A percentile compares a stretch with the other conserved stretches of the same genome.
These are phyloP conservation scores for Aureoboletus auriporus DNA, from an alignment of 768 basidiomycete genomes.

Conservation along the genomic window DNA sequence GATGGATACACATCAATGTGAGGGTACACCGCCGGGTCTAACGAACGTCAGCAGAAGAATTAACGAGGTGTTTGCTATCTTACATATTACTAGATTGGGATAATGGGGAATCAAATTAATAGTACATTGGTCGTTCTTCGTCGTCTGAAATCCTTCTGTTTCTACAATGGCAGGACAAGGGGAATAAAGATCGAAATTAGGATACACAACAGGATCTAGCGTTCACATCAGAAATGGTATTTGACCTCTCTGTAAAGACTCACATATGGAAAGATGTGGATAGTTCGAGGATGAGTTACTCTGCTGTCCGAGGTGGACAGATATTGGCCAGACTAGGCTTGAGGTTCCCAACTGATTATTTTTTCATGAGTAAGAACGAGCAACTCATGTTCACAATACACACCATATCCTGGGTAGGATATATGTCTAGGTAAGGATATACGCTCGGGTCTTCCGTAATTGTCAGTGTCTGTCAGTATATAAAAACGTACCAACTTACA, in stretches of 20 bases:
- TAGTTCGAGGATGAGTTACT: conserved; percentile 13
- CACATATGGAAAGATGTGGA: conserved; percentile 27
- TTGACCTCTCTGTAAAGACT: conserved; percentile 6
- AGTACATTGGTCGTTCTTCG: not conserved
- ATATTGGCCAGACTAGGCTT: conserved; percentile 4
- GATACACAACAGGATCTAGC: conserved; percentile 39
- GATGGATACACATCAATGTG: conserved; percentile 17
- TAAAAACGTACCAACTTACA: conserved; percentile 19
- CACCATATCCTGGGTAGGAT: conserved; percentile 27
- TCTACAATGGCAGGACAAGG: not conserved
- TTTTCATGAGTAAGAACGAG: not conserved
- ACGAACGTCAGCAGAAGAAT: conserved; percentile 4
- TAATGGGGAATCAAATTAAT: conserved; percentile 22
- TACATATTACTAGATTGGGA: conserved; percentile 36
- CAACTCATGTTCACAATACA: not conserved
- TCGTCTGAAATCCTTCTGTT: not conserved
- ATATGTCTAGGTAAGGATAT: conserved; percentile 41
- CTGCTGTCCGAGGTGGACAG: conserved; percentile 3
- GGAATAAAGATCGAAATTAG: conserved; percentile 40
- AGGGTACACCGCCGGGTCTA: conserved; percentile 24
- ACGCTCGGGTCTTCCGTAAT: conserved; percentile 34
- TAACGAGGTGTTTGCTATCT: conserved; percentile 3
- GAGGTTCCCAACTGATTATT: conserved; percentile 6
- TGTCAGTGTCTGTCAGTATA: conserved; percentile 6
- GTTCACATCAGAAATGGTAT: conserved; percentile 15